A percentile compares a stretch with the other conserved stretches of the same genome.
These are phyloP conservation scores for Mycena sanguinolenta DNA, from an alignment of 768 basidiomycete species.

Conservation along the genomic window DNA sequence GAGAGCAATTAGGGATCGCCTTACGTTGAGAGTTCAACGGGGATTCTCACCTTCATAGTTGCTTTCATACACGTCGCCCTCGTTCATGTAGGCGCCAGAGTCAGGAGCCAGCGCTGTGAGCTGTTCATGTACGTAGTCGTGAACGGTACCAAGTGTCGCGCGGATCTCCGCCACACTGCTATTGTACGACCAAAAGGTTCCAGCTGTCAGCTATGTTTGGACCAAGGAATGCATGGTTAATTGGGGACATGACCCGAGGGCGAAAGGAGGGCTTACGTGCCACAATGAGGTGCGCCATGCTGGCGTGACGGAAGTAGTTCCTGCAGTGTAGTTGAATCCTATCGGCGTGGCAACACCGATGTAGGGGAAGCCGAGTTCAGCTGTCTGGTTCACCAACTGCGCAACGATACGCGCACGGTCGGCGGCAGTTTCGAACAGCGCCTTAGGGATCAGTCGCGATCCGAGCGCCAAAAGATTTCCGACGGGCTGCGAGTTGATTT, in stretches of 20 bases:
- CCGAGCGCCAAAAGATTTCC: constrained; percentile 30
- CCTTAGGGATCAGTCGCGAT: constrained; percentile 45
- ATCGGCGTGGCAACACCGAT: constrained; percentile 30
- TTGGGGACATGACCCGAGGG: background rate
- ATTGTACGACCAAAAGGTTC: constrained; percentile 7
- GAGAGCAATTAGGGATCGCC: no score
- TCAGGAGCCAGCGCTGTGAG: constrained; percentile 35
- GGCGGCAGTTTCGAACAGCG: constrained; percentile 38
- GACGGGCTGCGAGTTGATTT: constrained; percentile 1
- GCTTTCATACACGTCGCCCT: constrained; percentile 50
- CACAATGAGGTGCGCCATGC: constrained; percentile 38
- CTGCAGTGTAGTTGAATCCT: constrained; percentile 24
- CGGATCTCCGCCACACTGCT: constrained; percentile 5
- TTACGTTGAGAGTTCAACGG: background rate
- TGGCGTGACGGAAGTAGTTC: constrained; percentile 34
- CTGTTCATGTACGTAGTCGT: constrained; percentile 23
- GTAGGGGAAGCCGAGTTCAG: constrained; percentile 20
- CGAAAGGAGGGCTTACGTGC: constrained; percentile 27
- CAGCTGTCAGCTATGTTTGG: background rate
- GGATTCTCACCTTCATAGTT: constrained; percentile 40
- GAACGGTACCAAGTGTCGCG: constrained; percentile 1
- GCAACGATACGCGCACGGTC: constrained; percentile 36
- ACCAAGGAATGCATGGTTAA: no score
- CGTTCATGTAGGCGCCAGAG: constrained; percentile 44
- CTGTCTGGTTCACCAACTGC: constrained; percentile 31